Conservation (phyloP, 1,284 basidiomycete genomes). For the Ganoderma lingzhi region DNA sequence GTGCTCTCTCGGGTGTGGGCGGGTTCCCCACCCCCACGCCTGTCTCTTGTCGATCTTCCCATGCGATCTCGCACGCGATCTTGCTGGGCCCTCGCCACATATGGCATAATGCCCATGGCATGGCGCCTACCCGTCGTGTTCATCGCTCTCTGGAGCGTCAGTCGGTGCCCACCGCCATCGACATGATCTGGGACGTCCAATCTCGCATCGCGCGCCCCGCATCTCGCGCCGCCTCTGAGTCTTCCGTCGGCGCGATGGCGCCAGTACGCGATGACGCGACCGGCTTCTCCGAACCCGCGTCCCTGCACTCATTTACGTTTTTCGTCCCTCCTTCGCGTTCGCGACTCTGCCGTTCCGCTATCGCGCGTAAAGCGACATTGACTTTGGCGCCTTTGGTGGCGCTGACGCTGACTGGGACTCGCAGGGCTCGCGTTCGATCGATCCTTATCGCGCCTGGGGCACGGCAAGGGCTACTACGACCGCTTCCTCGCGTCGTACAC, state of each 20-base stretch:
- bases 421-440: constrained; percentile 81
- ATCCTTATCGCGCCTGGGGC: constrained; percentile 74
- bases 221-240: not conserved
- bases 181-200: not conserved
- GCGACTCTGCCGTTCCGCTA: not conserved
- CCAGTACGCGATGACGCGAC: not conserved
- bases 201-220: constrained; percentile 3
- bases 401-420: not conserved
- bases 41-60: constrained; percentile 21
- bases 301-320: not conserved
- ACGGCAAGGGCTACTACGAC: constrained; percentile 86
- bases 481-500: constrained; percentile 68
- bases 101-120: constrained; percentile 12
- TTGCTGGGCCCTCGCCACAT: not conserved
- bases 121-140: not conserved
- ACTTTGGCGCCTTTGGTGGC: no score
- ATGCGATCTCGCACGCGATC: constrained; percentile 16
- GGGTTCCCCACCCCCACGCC: constrained; percentile 6
- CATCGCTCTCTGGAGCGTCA: not conserved
- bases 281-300: not conserved
- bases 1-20: not conserved
- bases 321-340: not conserved
- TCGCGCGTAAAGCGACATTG: no score
- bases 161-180: constrained; percentile 1
- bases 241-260: no score